These are phyloP conservation scores for Lactarius psammicola DNA, from an alignment of 768 basidiomycete genomes.

Conservation along the genomic window DNA sequence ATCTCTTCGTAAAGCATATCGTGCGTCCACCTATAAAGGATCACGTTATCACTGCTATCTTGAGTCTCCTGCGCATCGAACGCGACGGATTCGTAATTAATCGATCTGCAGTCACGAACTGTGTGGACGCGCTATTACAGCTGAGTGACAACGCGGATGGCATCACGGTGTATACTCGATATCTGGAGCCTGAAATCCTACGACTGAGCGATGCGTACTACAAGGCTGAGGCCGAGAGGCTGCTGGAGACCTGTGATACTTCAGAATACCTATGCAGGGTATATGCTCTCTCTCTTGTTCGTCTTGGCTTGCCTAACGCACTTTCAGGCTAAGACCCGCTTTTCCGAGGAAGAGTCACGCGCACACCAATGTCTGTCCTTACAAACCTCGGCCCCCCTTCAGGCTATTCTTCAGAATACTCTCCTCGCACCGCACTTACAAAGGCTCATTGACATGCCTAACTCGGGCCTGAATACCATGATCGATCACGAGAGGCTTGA, in stretches of 20 bases:
- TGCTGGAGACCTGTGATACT: conserved; percentile 75
- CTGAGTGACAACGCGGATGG: conserved; percentile 53
- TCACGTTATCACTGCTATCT: conserved; percentile 76
- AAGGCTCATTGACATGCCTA: conserved; percentile 72
- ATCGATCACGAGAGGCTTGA: conserved; percentile 74
- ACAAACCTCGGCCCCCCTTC: conserved; percentile 65
- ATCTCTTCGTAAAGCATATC: conserved; percentile 81
- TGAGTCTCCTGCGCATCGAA: conserved; percentile 86
- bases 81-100: conserved; percentile 89
- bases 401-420: conserved; percentile 70
- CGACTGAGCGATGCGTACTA: conserved; percentile 80
- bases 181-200: conserved; percentile 82
- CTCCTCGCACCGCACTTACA: conserved; percentile 76
- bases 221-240: conserved; percentile 61
- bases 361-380: conserved; percentile 83
- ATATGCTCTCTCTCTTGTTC: conserved; percentile 34
- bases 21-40: conserved; percentile 78
- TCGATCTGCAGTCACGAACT: conserved; percentile 86
- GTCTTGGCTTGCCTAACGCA: conserved; percentile 17
- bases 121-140: conserved; percentile 78
- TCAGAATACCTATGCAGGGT: conserved; percentile 80
- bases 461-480: conserved; percentile 86
- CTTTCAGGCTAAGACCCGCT: conserved; percentile 70
- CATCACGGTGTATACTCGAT: conserved; percentile 71
- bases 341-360: conserved; percentile 80